phyloP scores from a whole-genome alignment of 1,284 basidiomycete genomes.

The Ceratobasidium sp. region DNA sequence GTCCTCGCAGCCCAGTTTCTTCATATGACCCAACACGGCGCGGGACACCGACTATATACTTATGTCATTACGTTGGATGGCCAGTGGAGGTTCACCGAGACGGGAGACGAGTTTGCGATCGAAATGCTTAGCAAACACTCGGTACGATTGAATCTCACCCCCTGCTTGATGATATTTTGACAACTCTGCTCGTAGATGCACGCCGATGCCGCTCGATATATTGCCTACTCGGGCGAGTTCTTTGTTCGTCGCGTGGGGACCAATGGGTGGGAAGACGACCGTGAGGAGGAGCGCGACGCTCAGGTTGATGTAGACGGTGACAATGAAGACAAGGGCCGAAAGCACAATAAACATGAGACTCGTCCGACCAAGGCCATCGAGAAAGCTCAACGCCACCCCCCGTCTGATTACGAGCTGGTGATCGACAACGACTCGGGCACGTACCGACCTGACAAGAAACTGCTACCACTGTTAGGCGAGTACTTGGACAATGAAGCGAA shows the following conservation, averaged over 20 bases:
- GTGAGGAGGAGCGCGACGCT: constrained; percentile 31
- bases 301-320: constrained; percentile 10
- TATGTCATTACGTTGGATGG: constrained; percentile 58
- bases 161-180: not conserved
- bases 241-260: constrained; percentile 47
- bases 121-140: constrained; percentile 59
- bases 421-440: constrained; percentile 61
- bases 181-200: constrained; percentile 50
- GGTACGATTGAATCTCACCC: not conserved
- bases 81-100: constrained; percentile 58
- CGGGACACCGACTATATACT: constrained; percentile 55
- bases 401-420: constrained; percentile 55
- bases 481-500: constrained; percentile 48
- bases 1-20: constrained; percentile 54
- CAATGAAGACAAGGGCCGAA: constrained; percentile 43
- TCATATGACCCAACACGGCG: constrained; percentile 54
- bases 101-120: constrained; percentile 58
- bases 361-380: not conserved
- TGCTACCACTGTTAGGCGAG: constrained; percentile 52
- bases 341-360: constrained; percentile 43
- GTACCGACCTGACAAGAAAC: constrained; percentile 54
- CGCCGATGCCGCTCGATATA: constrained; percentile 53
- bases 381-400: constrained; percentile 44
- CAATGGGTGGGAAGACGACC: constrained; percentile 40
- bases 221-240: constrained; percentile 53